Base-by-base conservation (phyloP, 2,329 filamentous ascomycete species). In the Claviceps pazoutovae region DNA sequence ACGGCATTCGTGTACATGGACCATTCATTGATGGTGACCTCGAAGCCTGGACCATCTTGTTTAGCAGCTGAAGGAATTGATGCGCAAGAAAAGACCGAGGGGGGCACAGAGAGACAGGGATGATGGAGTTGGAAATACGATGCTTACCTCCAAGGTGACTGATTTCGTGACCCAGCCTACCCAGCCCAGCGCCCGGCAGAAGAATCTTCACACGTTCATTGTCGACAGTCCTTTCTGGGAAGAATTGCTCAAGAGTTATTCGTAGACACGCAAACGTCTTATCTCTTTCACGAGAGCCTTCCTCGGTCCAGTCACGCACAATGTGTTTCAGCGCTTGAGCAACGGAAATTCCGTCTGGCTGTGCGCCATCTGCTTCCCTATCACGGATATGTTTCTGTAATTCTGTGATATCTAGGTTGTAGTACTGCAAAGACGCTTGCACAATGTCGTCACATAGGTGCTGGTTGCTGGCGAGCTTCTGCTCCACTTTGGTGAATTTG, bases 11-110 rank as follows among this genome's bases (percentile, higher is more conserved):
- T 77, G 55, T 73, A 80, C 62, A 73, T 71, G 1, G 75, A 79
- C 72, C 73, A 80, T 61, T 81, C 77, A 56, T 80, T 80, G 50
- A 71, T 64, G 0, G 74, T 76, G 0, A 79, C 76, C 23, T 76
- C 64, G 51, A 76, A 76, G 1, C 66, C 72, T 71, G 13, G 16
- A 5, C 9, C 5, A 34, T 6, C 9, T 34, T 23, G 23, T 9
- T 49, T 23, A 36, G 39, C 38, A 0, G 7, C 26, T 2, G 4
- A 8, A 44, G 3, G 6, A 8, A 11, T 34, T 11, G 30, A 11
- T 11, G 9, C 30, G 30, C 11, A 39, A 45, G 17, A 30, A 46
- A 34, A 43, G 17, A 43, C 4, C 13, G 9, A 21, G 8, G 17
- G 11, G 11, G 41, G 14, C 17, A 43, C 11, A 43, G 17, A 43